Evolutionary conservation across 2,329 filamentous ascomycete genomes (phyloP).

Genomic region (Aureobasidium sp.): DNA sequence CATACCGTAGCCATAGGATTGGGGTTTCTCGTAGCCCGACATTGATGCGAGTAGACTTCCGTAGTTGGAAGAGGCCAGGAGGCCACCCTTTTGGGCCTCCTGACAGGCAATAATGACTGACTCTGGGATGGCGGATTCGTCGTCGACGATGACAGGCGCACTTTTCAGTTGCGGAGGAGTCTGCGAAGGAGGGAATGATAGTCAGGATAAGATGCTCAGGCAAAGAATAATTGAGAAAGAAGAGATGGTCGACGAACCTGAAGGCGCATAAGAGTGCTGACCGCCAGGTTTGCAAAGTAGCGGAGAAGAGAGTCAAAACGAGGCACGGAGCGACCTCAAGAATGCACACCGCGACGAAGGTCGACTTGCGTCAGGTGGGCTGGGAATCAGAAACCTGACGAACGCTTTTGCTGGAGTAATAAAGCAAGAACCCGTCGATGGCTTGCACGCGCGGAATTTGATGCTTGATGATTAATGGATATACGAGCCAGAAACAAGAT

Average conservation of each 20-base stretch:
- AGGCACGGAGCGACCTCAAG: conserved; percentile 17
- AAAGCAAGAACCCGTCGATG: conserved; percentile 26
- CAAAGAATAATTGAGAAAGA: conserved; percentile 3
- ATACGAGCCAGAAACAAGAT: conserved; percentile 7
- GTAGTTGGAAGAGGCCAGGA: conserved; percentile 42
- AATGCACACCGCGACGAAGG: conserved; percentile 26
- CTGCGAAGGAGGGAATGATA: not conserved
- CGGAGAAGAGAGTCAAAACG: conserved; percentile 13
- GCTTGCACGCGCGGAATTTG: conserved; percentile 11
- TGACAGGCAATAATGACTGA: conserved; percentile 25
- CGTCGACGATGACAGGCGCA: conserved; percentile 27
- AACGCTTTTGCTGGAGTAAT: conserved; percentile 19
- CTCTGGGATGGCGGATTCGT: conserved; percentile 27
- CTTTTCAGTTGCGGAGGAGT: conserved; percentile 12
- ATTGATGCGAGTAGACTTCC: conserved; percentile 53
- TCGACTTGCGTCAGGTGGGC: conserved; percentile 14
- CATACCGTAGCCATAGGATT: conserved; percentile 67
- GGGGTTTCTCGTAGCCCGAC: conserved; percentile 72
- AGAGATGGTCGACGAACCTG: conserved; percentile 24
- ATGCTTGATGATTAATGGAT: conserved; percentile 1
- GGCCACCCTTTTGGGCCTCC: conserved; percentile 40
- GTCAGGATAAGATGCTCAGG: conserved; percentile 15
- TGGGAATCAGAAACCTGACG: conserved; percentile 16
- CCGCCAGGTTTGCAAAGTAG: conserved; percentile 24
- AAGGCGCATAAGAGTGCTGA: conserved; percentile 27